These are phyloP conservation scores for Cryphonectria nitschkei DNA, from an alignment of 2,329 filamentous ascomycete genomes.

Conservation along the genomic window DNA sequence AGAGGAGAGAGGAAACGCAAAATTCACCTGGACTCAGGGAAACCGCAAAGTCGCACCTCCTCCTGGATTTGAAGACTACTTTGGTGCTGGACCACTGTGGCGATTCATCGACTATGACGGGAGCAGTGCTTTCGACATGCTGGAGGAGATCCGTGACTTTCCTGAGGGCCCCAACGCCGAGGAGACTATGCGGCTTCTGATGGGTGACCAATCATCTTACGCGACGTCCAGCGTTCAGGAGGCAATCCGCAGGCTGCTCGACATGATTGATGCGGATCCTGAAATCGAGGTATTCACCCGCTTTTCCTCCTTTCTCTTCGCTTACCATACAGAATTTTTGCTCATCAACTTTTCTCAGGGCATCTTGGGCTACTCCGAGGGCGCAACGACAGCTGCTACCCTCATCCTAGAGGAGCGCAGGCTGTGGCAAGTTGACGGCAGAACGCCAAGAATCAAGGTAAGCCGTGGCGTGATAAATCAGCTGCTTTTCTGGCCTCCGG, in stretches of 20 bases:
- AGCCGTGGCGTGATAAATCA: background rate
- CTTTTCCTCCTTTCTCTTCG: slow-evolving; percentile 29
- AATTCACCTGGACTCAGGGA: slow-evolving; percentile 30
- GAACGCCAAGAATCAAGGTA: slow-evolving; percentile 43
- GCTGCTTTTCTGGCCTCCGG: background rate
- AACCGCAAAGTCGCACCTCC: slow-evolving; percentile 22
- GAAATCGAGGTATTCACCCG: slow-evolving; percentile 25
- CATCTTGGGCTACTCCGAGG: slow-evolving; percentile 28
- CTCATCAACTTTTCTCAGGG: slow-evolving; percentile 10
- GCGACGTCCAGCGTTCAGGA: slow-evolving; percentile 40
- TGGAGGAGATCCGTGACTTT: slow-evolving; percentile 58
- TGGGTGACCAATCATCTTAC: slow-evolving; percentile 44
- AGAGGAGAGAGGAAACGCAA: slow-evolving; percentile 8
- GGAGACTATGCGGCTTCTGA: slow-evolving; percentile 58
- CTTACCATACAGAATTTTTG: background rate
- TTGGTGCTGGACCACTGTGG: slow-evolving; percentile 29
- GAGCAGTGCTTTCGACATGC: slow-evolving; percentile 41
- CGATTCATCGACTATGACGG: slow-evolving; percentile 31
- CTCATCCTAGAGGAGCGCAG: slow-evolving; percentile 27
- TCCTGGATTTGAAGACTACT: slow-evolving; percentile 31
- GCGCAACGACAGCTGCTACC: slow-evolving; percentile 25
- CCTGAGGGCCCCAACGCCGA: slow-evolving; percentile 48
- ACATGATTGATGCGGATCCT: slow-evolving; percentile 21
- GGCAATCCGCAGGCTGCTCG: slow-evolving; percentile 39
- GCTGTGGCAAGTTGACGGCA: slow-evolving; percentile 32